Conservation (phyloP, 78 protist genomes). For the Andalucia godoyi region DNA sequence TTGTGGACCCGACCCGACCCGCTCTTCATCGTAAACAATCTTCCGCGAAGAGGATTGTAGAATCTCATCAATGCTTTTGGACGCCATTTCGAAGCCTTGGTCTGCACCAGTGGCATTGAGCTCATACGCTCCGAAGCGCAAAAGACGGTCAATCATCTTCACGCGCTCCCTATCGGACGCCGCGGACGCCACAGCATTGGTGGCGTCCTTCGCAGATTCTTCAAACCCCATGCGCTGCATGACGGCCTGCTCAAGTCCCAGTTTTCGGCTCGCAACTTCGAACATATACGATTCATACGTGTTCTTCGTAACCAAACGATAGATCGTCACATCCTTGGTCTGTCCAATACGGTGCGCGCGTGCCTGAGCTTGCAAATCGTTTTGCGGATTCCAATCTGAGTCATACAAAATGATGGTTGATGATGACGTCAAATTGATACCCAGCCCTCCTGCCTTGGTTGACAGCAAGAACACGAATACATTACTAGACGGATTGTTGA, state of each 20-base stretch:
- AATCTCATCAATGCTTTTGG: background rate
- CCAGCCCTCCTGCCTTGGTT: constrained; percentile 90
- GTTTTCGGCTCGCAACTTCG: constrained; percentile 62
- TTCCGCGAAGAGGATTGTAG: background rate
- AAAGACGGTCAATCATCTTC: background rate
- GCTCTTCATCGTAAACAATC: background rate
- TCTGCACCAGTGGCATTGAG: background rate
- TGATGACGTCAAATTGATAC: constrained; percentile 80
- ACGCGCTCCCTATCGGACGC: too few relatives aligned
- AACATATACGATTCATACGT: constrained; percentile 71
- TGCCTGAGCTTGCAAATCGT: constrained; percentile 66
- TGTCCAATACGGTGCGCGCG: constrained; percentile 96
- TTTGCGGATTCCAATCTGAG: constrained; percentile 51
- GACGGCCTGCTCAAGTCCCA: constrained; percentile 67
- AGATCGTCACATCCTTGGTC: constrained; percentile 75
- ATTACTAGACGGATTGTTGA: constrained; percentile 51
- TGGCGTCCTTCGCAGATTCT: too few relatives aligned
- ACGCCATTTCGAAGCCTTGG: background rate
- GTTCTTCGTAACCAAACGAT: too few relatives aligned
- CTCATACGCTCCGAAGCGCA: background rate
- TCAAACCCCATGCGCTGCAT: too few relatives aligned
- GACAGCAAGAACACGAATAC: constrained; percentile 83
- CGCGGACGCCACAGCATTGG: too few relatives aligned
- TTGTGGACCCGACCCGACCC: background rate
- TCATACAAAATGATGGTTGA: constrained; percentile 69